These are phyloP conservation scores for Lodderomyces pseudojiufengensis DNA, from an alignment of 1,139 yeast genomes.

Conservation along the genomic window DNA sequence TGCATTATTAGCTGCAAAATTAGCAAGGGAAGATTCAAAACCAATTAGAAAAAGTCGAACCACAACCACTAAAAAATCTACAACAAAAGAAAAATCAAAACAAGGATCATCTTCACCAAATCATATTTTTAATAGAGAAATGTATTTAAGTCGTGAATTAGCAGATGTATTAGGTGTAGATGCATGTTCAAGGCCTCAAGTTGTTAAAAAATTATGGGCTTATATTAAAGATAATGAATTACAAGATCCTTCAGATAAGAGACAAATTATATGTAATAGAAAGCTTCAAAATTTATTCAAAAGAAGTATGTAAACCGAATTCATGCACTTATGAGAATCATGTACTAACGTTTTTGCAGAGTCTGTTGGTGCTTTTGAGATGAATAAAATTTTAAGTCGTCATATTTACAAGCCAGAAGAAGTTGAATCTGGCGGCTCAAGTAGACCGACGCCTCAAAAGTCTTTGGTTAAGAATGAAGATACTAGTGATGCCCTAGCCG, in stretches of 20 bases:
- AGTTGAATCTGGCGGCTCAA: too few relatives aligned
- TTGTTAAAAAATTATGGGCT: conserved; percentile 70
- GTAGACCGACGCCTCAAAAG: too few relatives aligned
- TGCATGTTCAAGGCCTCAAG: conserved; percentile 60
- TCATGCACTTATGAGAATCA: not conserved
- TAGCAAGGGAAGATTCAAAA: conserved; percentile 33
- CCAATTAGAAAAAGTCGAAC: conserved; percentile 6
- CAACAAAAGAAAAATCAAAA: conserved; percentile 7
- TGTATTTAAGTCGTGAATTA: conserved; percentile 50
- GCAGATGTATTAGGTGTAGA: conserved; percentile 40
- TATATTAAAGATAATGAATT: conserved; percentile 62
- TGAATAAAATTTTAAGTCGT: conserved; percentile 56
- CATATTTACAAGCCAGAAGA: conserved; percentile 52
- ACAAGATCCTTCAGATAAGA: conserved; percentile 66
- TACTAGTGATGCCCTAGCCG: not conserved
- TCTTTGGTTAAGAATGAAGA: too few relatives aligned
- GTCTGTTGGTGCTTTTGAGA: conserved; percentile 58
- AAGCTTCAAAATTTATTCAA: conserved; percentile 57
- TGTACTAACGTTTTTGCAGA: conserved; percentile 25
- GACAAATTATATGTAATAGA: conserved; percentile 70
- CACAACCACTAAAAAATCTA: not conserved
- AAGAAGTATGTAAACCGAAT: conserved; percentile 27
- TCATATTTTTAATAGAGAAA: conserved; percentile 34
- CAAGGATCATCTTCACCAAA: conserved; percentile 13
- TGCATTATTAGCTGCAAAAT: conserved; percentile 43